Percentiles rank a stretch among this genome's conserved stretches.
Evolutionary conservation across 2,329 filamentous ascomycete species (phyloP).

Genomic region (Aureobasidium musti): DNA sequence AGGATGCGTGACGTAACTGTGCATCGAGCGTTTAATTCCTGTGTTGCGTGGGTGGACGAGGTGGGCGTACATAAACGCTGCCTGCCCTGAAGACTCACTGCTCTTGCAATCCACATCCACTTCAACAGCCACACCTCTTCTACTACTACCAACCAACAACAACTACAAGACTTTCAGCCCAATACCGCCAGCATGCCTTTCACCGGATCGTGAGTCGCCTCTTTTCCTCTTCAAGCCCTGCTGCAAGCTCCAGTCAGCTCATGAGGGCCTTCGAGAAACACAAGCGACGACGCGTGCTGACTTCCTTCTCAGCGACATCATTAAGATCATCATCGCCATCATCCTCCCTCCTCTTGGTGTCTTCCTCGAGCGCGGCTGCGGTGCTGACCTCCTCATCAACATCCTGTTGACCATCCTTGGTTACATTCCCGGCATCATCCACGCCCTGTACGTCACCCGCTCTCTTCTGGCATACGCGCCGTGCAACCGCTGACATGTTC

Average conservation of each 20-base stretch:
- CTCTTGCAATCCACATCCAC: not conserved
- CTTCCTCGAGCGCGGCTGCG: constrained; percentile 91
- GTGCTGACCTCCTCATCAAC: constrained; percentile 87
- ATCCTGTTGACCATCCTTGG: constrained; percentile 79
- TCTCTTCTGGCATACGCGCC: not conserved
- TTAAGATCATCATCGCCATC: constrained; percentile 85
- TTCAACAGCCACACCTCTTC: constrained; percentile 1
- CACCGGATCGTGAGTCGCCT: constrained; percentile 55
- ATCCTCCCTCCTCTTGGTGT: constrained; percentile 88
- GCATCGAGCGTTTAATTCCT: constrained; percentile 19
- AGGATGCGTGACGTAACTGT: not conserved
- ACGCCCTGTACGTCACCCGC: constrained; percentile 70
- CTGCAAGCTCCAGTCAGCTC: constrained; percentile 30
- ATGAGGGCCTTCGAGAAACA: constrained; percentile 11
- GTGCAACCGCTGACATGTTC: constrained; percentile 26
- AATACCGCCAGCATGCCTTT: constrained; percentile 56
- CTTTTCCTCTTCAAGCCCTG: not conserved
- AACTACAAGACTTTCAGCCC: constrained; percentile 4
- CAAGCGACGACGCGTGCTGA: constrained; percentile 32
- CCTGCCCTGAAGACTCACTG: constrained; percentile 1
- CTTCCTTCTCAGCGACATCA: constrained; percentile 61
- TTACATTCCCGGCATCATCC: constrained; percentile 68
- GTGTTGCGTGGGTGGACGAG: constrained; percentile 4
- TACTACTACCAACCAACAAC: not conserved
- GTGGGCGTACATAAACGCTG: constrained; percentile 21